These are phyloP conservation scores for Aphanomyces invadans DNA, from an alignment of 352 stramenopile genomes.

Conservation along the genomic window DNA sequence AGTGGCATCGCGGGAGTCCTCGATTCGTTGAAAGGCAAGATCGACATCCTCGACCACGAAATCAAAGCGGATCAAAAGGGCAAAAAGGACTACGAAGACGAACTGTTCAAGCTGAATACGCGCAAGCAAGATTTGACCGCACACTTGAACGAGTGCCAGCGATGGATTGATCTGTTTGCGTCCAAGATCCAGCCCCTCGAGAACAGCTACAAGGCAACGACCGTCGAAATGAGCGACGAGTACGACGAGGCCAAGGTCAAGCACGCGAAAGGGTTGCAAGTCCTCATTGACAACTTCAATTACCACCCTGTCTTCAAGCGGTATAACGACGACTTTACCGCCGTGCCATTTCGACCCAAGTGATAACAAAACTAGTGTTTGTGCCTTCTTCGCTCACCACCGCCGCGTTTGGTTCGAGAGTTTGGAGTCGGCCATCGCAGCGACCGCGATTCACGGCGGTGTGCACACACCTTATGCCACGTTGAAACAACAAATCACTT, in stretches of 20 bases:
- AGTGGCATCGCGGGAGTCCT: slow-evolving; percentile 59
- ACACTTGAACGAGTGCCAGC: slow-evolving; percentile 44
- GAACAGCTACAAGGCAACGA: slow-evolving; percentile 63
- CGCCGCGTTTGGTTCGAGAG: too few relatives aligned
- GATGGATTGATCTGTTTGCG: slow-evolving; percentile 63
- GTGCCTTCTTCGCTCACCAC: too few relatives aligned
- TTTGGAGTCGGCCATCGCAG: too few relatives aligned
- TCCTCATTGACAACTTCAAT: slow-evolving; percentile 84
- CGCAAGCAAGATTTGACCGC: slow-evolving; percentile 43
- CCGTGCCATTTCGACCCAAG: slow-evolving; percentile 68
- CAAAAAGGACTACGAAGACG: slow-evolving; percentile 71
- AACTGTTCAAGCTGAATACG: slow-evolving; percentile 52
- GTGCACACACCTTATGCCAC: too few relatives aligned
- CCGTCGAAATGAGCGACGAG: slow-evolving; percentile 61
- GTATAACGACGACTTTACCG: slow-evolving; percentile 79
- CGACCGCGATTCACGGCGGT: too few relatives aligned
- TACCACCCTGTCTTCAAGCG: slow-evolving; percentile 87
- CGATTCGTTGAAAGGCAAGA: slow-evolving; percentile 48
- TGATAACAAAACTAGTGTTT: too few relatives aligned
- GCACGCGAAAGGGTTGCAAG: slow-evolving; percentile 69
- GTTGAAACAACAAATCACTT: too few relatives aligned
- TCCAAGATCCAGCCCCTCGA: slow-evolving; percentile 65
- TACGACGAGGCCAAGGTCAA: slow-evolving; percentile 83
- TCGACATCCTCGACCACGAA: slow-evolving; percentile 54
- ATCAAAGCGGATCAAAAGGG: slow-evolving; percentile 70